Conservation (phyloP, 495 filamentous ascomycete species). For the Barbatosphaeria neglecta region DNA sequence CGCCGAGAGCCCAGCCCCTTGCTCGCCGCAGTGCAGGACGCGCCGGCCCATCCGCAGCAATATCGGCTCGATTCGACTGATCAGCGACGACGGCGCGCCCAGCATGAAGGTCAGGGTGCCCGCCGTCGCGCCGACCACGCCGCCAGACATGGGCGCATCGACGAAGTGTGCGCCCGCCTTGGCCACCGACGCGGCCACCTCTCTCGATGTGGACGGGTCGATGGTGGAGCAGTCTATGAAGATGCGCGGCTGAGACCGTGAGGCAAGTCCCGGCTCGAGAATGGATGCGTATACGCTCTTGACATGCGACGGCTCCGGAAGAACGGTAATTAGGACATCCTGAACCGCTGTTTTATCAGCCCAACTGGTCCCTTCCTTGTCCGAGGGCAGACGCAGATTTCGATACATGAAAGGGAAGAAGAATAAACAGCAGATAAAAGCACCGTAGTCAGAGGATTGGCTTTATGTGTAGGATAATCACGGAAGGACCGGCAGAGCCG, state of each 20-base stretch:
- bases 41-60: conserved; percentile 72
- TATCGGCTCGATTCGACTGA: conserved; percentile 50
- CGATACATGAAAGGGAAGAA: too few species aligned
- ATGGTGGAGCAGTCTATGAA: conserved; percentile 84
- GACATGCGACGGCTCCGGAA: conserved; percentile 72
- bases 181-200: conserved; percentile 51
- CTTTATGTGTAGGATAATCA: conserved; percentile 47
- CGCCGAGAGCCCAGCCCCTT: conserved; percentile 68
- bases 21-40: conserved; percentile 67
- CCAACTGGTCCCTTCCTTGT: too few species aligned
- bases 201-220: conserved; percentile 63
- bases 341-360: conserved; percentile 15
- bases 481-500: conserved; percentile 9
- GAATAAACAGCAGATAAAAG: not conserved
- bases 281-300: conserved; percentile 59
- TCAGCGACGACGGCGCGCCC: conserved; percentile 47
- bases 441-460: conserved; percentile 52
- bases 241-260: conserved; percentile 33
- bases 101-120: conserved; percentile 82
- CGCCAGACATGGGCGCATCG: conserved; percentile 78
- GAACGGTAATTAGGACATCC: conserved; percentile 68
- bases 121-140: conserved; percentile 67
- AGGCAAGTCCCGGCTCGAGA: conserved; percentile 36
- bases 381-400: not conserved
- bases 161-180: conserved; percentile 48